Base-by-base conservation (phyloP, 2,329 filamentous ascomycete genomes). In the Ophiostoma tasmaniense region DNA sequence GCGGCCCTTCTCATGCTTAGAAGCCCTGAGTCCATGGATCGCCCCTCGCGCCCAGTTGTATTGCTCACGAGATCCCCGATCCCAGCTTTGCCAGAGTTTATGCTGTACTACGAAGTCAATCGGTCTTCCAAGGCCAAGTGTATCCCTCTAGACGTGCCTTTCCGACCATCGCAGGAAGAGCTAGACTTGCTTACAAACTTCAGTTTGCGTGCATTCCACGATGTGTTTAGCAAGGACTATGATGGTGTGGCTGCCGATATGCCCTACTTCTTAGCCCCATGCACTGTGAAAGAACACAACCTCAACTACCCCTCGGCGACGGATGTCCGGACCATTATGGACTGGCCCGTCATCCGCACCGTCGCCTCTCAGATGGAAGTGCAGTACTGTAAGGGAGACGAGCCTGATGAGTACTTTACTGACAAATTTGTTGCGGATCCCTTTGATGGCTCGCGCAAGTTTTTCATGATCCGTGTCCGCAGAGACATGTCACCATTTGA, bases 141-240 rank as follows among this genome's bases (percentile, higher is more conserved):
- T 11, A 75, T 80, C 0, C 76, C 82, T 0, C 72, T 89, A 1
- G 67, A 74, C 0, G 73, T 71, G 0, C 74, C 81, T 0, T 73
- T 93, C 0, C 13, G 77, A 0, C 72, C 87, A 0, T 76, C 79
- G 0, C 73, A 79, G 0, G 75, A 79, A 0, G 75, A 81, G 1
- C 72, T 92, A 0, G 73, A 80, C 0, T 74, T 79, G 0, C 76
- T 98, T n/a, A 88, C 87, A 0, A 78, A 77, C 0, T 96, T 95
- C 76, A 97, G 91, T 0, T 79, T 96, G 55, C 83, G 85, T 4
- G 78, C 96, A 0, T 97, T 96, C 77, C 80, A 86, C 20, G 92
- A 98, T 73, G 81, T 97, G 0, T 98, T 97, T 80, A 94, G 93
- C 77, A 99, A 99, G 77, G 82, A 83, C 2, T 99, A 92, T 74